Evolutionary conservation across 1,284 basidiomycete genomes (phyloP).

Genomic region (Ganoderma resinaceum): DNA sequence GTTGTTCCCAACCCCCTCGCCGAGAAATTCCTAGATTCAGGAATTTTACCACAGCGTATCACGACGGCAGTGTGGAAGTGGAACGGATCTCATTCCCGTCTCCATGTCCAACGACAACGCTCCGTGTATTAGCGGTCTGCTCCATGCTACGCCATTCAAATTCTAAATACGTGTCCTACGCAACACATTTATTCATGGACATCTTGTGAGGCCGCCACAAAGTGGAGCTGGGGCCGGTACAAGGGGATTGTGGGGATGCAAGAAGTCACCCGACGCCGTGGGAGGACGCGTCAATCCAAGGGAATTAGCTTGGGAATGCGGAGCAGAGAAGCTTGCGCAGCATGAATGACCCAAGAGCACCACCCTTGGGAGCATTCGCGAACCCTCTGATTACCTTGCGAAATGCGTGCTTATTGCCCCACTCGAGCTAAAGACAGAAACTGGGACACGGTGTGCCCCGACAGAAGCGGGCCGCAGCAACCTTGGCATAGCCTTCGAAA

Average conservation of each 20-base stretch:
- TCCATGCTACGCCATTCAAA: neutral
- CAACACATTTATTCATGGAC: neutral
- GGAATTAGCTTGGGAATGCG: neutral
- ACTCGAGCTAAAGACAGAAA: conserved; percentile 8
- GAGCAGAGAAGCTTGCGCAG: neutral
- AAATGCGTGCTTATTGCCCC: neutral
- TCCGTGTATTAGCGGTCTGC: neutral
- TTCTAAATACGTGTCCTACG: neutral
- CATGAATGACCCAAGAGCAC: neutral
- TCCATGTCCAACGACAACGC: neutral
- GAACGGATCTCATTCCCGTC: neutral
- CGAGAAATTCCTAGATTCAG: neutral
- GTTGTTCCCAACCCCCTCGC: neutral
- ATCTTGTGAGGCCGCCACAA: neutral
- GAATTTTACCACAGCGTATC: neutral
- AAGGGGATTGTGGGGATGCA: neutral
- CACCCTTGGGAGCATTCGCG: neutral
- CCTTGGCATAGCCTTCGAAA: conserved; percentile 5
- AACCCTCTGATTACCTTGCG: neutral
- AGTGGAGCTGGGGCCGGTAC: neutral
- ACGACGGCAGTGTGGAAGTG: neutral
- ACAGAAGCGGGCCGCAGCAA: conserved; percentile 8
- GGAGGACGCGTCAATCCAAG: conserved; percentile 6
- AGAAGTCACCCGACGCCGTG: conserved; percentile 5
- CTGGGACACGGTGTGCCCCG: neutral